Evolutionary conservation across 768 basidiomycete genomes (phyloP).

Genomic region (Boletellus emodensis): DNA sequence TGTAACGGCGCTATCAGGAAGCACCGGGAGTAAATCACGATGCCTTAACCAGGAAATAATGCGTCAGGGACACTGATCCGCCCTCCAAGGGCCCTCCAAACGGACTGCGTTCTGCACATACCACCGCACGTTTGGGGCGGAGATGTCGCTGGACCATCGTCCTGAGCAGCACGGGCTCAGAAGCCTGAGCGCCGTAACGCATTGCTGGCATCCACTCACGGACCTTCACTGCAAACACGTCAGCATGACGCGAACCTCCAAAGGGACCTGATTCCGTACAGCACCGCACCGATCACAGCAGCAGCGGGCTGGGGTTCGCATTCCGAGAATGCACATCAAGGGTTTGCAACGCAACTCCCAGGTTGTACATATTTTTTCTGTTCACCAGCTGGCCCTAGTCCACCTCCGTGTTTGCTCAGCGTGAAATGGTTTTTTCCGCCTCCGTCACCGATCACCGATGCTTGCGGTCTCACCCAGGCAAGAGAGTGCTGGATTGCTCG

Average conservation of each 20-base stretch:
- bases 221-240: conserved; percentile 29
- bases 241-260: conserved; percentile 21
- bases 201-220: conserved; percentile 25
- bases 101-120: conserved; percentile 5
- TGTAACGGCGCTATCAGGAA: conserved; percentile 19
- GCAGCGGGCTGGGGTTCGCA: conserved; percentile 19
- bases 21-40: conserved; percentile 19
- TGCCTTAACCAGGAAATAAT: conserved; percentile 13
- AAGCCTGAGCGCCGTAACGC: conserved; percentile 24
- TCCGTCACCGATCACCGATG: conserved; percentile 7
- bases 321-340: conserved; percentile 26
- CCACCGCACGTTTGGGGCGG: conserved; percentile 16
- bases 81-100: conserved; percentile 1
- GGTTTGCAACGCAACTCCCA: conserved; percentile 12
- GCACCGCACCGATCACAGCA: conserved; percentile 9
- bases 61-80: conserved; percentile 4
- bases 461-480: too few species aligned
- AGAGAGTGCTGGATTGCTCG: background rate
- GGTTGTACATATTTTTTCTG: conserved; percentile 7
- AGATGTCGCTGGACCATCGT: conserved; percentile 15
- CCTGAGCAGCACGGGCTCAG: too few species aligned
- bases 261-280: conserved; percentile 29
- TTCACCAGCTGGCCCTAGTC: conserved; percentile 9
- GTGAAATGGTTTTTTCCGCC: conserved; percentile 9
- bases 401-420: conserved; percentile 13